phyloP scores from a whole-genome alignment of 371 early-diverging fungal species.

The Coemansia sp. region DNA sequence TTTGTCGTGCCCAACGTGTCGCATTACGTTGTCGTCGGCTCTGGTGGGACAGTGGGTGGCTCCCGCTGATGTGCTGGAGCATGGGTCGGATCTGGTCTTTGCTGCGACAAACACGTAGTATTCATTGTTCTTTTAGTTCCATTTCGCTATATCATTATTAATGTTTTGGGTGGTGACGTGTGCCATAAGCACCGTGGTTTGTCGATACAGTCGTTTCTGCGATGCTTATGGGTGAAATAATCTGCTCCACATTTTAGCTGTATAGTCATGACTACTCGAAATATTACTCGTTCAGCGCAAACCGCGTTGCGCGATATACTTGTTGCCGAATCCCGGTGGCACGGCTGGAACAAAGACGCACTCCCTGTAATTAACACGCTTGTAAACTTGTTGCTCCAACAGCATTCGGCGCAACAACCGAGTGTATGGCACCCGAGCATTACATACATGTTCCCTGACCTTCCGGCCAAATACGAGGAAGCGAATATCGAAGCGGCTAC shows the following conservation, averaged over 20 bases:
- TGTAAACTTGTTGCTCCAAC: conserved; percentile 33
- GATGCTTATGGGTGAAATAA: no score
- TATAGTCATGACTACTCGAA: conserved; percentile 10
- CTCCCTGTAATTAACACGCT: conserved; percentile 15
- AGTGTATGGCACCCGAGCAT: conserved; percentile 43
- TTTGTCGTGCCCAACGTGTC: conserved; percentile 95
- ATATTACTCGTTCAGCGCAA: conserved; percentile 12
- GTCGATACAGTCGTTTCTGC: no score
- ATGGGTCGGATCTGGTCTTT: conserved; percentile 48
- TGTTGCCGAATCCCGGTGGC: conserved; percentile 30
- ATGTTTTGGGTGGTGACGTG: no score
- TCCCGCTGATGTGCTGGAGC: conserved; percentile 30
- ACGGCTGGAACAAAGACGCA: conserved; percentile 33
- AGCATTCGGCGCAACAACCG: conserved; percentile 38
- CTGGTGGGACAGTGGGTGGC: conserved; percentile 40
- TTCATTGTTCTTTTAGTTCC: neutral
- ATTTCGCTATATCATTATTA: neutral
- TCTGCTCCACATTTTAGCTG: neutral
- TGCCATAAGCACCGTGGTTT: no score
- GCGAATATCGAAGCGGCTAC: conserved; percentile 1
- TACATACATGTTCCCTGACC: conserved; percentile 26
- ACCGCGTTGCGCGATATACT: conserved; percentile 24
- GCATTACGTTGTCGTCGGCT: conserved; percentile 45
- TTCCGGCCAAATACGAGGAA: conserved; percentile 13
- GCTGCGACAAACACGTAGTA: conserved; percentile 24